Percentiles rank a stretch among this genome's conserved stretches.
These are phyloP conservation scores for Musa troglodytarum DNA, from an alignment of 176 grass and related monocot species.

Conservation along the genomic window DNA sequence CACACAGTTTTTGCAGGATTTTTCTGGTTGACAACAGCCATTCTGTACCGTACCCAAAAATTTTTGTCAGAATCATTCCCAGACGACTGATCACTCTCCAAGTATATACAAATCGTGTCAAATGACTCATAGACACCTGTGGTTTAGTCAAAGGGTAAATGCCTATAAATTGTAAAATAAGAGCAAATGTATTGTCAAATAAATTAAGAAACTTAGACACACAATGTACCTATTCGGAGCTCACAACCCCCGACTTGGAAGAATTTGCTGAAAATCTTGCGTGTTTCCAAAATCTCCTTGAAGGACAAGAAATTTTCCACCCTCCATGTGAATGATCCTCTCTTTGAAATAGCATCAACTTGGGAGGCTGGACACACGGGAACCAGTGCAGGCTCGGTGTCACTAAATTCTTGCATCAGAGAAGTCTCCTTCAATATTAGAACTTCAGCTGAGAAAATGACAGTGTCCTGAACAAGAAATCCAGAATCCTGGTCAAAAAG, in stretches of 20 bases:
- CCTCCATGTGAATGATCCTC: conserved; percentile 78
- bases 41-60: conserved; percentile 96
- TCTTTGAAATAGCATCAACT: conserved; percentile 44
- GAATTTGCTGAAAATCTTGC: conserved; percentile 98
- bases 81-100: conserved; percentile 94
- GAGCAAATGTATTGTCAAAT: conserved; percentile 12
- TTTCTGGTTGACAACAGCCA: conserved; percentile 87
- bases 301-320: conserved; percentile 95
- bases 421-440: conserved; percentile 84
- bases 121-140: conserved; percentile 95
- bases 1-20: conserved; percentile 72
- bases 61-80: conserved; percentile 82
- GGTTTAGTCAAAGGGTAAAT: neutral
- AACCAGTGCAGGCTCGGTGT: conserved; percentile 37
- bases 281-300: conserved; percentile 96
- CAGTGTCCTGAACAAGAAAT: conserved; percentile 81
- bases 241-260: conserved; percentile 88
- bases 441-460: conserved; percentile 82
- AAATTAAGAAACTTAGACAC: conserved; percentile 15
- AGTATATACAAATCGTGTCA: conserved; percentile 93
- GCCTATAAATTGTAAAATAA: neutral
- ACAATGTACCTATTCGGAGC: conserved; percentile 84
- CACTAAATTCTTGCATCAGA: conserved; percentile 54
- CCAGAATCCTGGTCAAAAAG: conserved; percentile 95
- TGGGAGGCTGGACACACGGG: conserved; percentile 39